Percentiles rank a stretch among this genome's conserved stretches.
Conservation (phyloP, 2,329 filamentous ascomycete genomes). For the Monilinia laxa region DNA sequence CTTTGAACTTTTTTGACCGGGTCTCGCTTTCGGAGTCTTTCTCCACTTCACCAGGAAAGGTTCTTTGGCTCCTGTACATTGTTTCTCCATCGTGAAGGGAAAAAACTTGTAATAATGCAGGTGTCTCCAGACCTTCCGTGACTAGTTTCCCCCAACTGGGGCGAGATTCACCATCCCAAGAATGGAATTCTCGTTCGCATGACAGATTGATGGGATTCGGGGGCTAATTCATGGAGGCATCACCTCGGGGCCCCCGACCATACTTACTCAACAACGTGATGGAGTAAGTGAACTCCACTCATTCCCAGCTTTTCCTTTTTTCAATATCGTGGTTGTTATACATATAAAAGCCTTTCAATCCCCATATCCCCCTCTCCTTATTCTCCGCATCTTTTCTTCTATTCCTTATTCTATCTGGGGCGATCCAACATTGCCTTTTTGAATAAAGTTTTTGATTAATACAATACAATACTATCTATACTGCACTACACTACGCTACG, state of each 20-base stretch:
- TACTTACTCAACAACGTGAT: neutral
- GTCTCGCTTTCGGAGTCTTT: neutral
- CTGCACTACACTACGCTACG: too few relatives aligned
- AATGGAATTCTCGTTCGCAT: neutral
- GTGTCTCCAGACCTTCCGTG: conserved; percentile 1
- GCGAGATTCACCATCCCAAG: conserved; percentile 3
- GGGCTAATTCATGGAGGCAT: conserved; percentile 12
- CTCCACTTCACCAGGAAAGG: neutral
- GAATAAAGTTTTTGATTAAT: neutral
- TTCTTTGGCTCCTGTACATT: neutral
- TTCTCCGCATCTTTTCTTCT: conserved; percentile 10
- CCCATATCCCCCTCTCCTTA: conserved; percentile 11
- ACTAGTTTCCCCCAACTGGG: conserved; percentile 10
- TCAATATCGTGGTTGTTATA: neutral
- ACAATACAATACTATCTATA: too few relatives aligned
- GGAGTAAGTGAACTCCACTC: conserved; percentile 3
- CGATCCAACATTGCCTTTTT: conserved; percentile 2
- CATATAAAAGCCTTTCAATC: neutral
- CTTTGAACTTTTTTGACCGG: neutral
- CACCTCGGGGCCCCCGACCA: conserved; percentile 5
- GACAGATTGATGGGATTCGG: conserved; percentile 12
- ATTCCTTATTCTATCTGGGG: conserved; percentile 4
- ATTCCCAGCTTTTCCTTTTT: neutral
- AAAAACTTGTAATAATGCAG: conserved; percentile 2
- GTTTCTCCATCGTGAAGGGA: conserved; percentile 10